These are phyloP conservation scores for Eucalyptus tenuipes DNA, from an alignment of 345 rosid species.

Conservation along the genomic window DNA sequence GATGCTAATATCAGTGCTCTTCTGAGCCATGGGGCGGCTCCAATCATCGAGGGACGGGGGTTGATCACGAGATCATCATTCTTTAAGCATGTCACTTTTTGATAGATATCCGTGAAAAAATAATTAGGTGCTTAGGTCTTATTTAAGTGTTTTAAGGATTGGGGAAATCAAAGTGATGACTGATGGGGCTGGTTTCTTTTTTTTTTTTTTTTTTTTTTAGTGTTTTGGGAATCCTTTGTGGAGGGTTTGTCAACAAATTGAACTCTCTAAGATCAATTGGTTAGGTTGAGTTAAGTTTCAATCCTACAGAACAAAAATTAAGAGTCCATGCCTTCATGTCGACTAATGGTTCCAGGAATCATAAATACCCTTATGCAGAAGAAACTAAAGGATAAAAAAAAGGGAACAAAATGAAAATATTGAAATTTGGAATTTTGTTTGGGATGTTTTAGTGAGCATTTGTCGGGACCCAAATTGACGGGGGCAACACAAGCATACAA, in stretches of 20 bases:
- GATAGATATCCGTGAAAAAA: too few species aligned
- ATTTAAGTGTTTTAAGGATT: too few species aligned
- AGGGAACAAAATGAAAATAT: neutral
- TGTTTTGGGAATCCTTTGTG: neutral
- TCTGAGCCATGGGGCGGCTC: too few species aligned
- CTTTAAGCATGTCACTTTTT: too few species aligned
- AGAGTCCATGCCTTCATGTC: neutral
- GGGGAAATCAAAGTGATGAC: neutral
- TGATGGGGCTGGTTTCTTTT: neutral
- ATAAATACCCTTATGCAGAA: neutral
- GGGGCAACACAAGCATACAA: neutral
- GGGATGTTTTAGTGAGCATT: neutral
- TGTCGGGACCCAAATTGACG: neutral
- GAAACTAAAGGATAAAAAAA: neutral
- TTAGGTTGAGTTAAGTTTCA: neutral
- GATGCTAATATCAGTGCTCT: too few species aligned
- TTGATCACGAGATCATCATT: too few species aligned
- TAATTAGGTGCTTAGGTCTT: too few species aligned
- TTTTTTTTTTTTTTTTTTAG: too few species aligned
- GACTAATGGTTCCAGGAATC: neutral
- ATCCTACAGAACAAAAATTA: neutral
- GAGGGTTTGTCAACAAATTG: neutral
- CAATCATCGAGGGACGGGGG: too few species aligned
- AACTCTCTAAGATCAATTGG: neutral
- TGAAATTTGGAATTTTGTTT: neutral